phyloP scores from a whole-genome alignment of 257 asterid genomes.

The Gentiana dahurica region DNA sequence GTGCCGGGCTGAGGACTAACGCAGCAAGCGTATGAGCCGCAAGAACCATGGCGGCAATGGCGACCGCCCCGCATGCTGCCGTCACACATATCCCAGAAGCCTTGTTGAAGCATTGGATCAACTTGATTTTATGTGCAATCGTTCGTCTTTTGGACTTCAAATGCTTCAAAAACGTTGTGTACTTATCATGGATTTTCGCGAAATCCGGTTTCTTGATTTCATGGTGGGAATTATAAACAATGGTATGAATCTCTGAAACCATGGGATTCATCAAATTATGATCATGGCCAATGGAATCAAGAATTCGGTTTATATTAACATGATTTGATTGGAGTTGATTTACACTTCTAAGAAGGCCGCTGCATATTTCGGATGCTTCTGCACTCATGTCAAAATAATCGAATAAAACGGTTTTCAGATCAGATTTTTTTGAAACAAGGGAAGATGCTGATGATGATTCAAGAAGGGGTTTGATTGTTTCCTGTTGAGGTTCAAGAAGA shows the following conservation, averaged over 20 bases:
- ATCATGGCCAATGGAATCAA: slow-evolving; percentile 16
- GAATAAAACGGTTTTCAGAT: slow-evolving; percentile 42
- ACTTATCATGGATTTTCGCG: slow-evolving; percentile 21
- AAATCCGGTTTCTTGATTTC: slow-evolving; percentile 28
- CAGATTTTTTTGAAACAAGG: slow-evolving; percentile 20
- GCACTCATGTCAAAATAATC: slow-evolving; percentile 60
- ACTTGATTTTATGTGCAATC: slow-evolving; percentile 31
- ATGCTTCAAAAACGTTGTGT: slow-evolving; percentile 28
- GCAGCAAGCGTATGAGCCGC: slow-evolving; percentile 49
- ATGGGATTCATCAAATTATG: slow-evolving; percentile 9
- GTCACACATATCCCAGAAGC: slow-evolving; percentile 37
- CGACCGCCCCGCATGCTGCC: slow-evolving; percentile 36
- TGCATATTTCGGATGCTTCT: slow-evolving; percentile 57
- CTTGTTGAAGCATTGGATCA: slow-evolving; percentile 33
- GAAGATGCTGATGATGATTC: slow-evolving; percentile 20
- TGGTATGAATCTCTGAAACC: slow-evolving; percentile 23
- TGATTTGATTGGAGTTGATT: slow-evolving; percentile 36
- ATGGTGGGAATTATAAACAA: slow-evolving; percentile 24
- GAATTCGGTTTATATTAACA: slow-evolving; percentile 20
- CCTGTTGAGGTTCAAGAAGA: slow-evolving; percentile 62
- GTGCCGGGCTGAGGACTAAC: slow-evolving; percentile 35
- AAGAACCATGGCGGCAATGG: slow-evolving; percentile 36
- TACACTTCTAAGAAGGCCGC: slow-evolving; percentile 36
- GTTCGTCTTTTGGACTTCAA: slow-evolving; percentile 23
- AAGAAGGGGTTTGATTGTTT: slow-evolving; percentile 34